phyloP scores from a whole-genome alignment of 2,329 filamentous ascomycete species.

The Cadophora sp. region DNA sequence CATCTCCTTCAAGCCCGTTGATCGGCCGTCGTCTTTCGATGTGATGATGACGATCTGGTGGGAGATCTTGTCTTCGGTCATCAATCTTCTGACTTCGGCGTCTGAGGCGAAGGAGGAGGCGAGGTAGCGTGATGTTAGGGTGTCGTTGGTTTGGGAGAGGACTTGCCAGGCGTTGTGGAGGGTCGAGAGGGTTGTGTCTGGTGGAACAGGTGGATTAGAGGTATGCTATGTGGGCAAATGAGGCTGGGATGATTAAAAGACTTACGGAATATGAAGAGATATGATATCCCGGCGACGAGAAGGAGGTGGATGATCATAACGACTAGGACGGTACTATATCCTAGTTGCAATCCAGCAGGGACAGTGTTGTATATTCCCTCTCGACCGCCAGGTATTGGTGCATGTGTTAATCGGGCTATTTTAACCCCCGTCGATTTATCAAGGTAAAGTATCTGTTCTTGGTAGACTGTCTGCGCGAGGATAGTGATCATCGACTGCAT shows the following conservation, averaged over 20 bases:
- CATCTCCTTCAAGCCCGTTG: not conserved
- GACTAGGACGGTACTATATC: not conserved
- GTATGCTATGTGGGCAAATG: not conserved
- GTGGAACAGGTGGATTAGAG: not conserved
- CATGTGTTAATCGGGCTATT: not conserved
- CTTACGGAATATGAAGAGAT: conserved; percentile 5
- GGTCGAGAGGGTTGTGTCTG: not conserved
- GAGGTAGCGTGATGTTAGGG: not conserved
- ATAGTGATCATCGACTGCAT: conserved; percentile 7
- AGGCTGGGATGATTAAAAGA: not conserved
- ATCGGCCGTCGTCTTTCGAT: conserved; percentile 1
- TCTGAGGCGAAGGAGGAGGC: not conserved
- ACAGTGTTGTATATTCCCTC: not conserved
- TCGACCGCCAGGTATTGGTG: not conserved
- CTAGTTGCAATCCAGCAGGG: not conserved
- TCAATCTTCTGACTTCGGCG: not conserved
- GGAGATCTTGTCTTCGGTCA: not conserved
- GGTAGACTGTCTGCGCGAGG: conserved; percentile 1
- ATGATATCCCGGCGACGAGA: not conserved
- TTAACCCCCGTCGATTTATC: conserved; percentile 1
- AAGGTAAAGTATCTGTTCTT: not conserved
- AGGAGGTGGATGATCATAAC: not conserved
- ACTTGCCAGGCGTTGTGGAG: not conserved
- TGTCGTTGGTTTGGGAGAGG: not conserved
- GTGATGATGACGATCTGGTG: not conserved